phyloP scores from a whole-genome alignment of 1,139 yeast species.

The Taphrina populina region DNA sequence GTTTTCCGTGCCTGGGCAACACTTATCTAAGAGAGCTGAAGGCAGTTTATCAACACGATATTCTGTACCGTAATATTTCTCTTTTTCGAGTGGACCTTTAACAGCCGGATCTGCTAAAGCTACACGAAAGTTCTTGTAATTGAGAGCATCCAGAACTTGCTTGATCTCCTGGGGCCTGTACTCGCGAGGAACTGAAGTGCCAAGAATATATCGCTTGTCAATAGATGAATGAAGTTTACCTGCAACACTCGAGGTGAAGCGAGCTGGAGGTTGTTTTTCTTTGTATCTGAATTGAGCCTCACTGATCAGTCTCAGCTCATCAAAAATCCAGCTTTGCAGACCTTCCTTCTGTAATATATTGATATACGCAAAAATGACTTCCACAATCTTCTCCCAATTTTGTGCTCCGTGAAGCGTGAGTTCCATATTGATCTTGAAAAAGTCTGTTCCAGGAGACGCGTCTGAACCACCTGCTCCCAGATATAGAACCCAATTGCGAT shows the following conservation, averaged over 20 bases:
- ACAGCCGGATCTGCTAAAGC: constrained; percentile 47
- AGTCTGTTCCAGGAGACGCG: constrained; percentile 66
- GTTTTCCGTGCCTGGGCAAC: constrained; percentile 45
- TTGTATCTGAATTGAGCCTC: constrained; percentile 60
- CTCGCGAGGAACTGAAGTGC: constrained; percentile 55
- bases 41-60: constrained; percentile 57
- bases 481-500: constrained; percentile 73
- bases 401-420: constrained; percentile 69
- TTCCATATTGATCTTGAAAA: constrained; percentile 67
- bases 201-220: constrained; percentile 64
- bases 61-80: constrained; percentile 90
- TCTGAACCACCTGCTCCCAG: constrained; percentile 72
- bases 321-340: constrained; percentile 60
- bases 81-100: constrained; percentile 50
- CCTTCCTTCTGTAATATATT: constrained; percentile 55
- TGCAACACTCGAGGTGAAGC: constrained; percentile 58
- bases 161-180: constrained; percentile 59
- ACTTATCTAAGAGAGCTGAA: constrained; percentile 45
- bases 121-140: constrained; percentile 61
- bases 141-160: constrained; percentile 55
- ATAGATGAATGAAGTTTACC: constrained; percentile 54
- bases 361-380: constrained; percentile 67
- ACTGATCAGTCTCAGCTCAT: constrained; percentile 53
- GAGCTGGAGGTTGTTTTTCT: constrained; percentile 64
- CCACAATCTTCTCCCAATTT: constrained; percentile 62